Evolutionary conservation across 768 basidiomycete genomes (phyloP).

Genomic region (Thelephora aurantiotincta): DNA sequence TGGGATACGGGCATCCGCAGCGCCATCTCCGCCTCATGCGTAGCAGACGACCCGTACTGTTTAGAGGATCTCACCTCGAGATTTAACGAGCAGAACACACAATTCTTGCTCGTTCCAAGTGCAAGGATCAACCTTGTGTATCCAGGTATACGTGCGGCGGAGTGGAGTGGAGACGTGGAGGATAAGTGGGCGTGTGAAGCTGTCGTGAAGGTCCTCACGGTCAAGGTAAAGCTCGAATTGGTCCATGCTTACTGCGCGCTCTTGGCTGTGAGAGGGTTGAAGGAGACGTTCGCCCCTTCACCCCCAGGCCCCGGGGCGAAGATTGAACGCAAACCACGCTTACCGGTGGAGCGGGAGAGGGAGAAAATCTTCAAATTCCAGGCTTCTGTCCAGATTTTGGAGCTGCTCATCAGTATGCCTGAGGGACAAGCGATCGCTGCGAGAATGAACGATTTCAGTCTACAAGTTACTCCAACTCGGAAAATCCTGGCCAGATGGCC

Average conservation of each 20-base stretch:
- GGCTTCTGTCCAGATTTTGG: background rate
- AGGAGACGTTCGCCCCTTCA: background rate
- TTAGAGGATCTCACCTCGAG: constrained; percentile 8
- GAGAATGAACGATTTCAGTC: background rate
- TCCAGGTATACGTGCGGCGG: background rate
- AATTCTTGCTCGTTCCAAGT: background rate
- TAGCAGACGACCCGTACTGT: constrained; percentile 46
- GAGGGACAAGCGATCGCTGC: background rate
- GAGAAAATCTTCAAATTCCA: background rate
- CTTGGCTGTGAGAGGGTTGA: background rate
- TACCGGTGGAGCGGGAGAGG: background rate
- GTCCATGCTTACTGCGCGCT: background rate
- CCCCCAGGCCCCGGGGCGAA: no score
- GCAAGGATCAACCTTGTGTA: background rate
- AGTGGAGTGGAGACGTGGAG: background rate
- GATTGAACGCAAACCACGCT: no score
- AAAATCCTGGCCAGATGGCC: background rate
- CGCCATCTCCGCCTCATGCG: constrained; percentile 52
- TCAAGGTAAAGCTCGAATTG: background rate
- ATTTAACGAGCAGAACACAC: background rate
- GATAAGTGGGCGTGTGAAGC: background rate
- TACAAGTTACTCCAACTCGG: background rate
- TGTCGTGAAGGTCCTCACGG: background rate
- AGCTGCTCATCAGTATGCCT: background rate
- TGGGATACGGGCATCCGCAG: constrained; percentile 41